Percentiles rank a stretch among this genome's conserved stretches.
Evolutionary conservation across 2,329 filamentous ascomycete genomes (phyloP).

Genomic region (Arthrinium phaeospermum): DNA sequence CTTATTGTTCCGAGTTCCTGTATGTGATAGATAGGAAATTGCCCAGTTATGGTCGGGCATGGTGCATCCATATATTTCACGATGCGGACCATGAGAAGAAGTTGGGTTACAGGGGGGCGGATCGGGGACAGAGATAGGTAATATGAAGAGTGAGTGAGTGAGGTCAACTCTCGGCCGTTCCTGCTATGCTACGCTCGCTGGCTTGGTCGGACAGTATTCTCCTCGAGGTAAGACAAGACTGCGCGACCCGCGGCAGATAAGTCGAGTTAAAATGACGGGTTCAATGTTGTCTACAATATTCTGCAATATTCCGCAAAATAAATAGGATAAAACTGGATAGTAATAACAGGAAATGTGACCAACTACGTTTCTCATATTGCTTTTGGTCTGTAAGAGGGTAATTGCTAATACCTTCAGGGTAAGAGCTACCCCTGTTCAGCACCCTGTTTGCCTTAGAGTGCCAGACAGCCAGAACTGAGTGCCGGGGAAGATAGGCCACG

Average conservation of each 20-base stretch:
- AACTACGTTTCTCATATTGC: not conserved
- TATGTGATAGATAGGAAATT: not conserved
- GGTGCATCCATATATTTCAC: not conserved
- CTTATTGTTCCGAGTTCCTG: not conserved
- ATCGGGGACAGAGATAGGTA: not conserved
- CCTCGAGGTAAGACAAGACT: not conserved
- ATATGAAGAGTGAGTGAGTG: not conserved
- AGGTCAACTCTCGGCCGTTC: not conserved
- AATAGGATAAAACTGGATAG: not conserved
- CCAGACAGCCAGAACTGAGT: not conserved
- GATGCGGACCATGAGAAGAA: not conserved
- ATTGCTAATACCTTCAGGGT: not conserved
- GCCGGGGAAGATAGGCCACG: not conserved
- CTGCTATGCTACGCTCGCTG: not conserved
- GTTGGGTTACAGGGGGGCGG: no score
- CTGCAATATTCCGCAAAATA: not conserved
- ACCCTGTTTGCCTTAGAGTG: not conserved
- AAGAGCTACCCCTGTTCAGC: conserved; percentile 11
- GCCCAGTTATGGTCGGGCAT: not conserved
- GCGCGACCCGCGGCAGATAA: not conserved
- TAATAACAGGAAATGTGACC: not conserved
- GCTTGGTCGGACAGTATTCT: not conserved
- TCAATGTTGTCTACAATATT: not conserved
- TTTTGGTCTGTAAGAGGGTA: conserved; percentile 1
- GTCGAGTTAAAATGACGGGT: no score